A percentile compares a stretch with the other conserved stretches of the same genome.
phyloP scores from a whole-genome alignment of 352 stramenopile genomes.

The Aphanomyces stellatus region DNA sequence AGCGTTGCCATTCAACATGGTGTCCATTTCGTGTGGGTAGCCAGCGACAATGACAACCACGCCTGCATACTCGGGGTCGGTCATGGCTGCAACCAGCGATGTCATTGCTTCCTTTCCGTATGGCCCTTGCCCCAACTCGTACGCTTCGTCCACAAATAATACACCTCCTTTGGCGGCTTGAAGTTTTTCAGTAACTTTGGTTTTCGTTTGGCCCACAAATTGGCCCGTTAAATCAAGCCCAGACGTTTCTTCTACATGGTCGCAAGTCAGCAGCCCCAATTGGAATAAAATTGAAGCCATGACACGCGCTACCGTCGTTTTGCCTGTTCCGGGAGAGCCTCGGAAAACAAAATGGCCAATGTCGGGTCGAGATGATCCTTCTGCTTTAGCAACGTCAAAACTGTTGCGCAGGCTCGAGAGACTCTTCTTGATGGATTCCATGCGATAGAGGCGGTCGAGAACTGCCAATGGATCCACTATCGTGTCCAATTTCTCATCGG shows the following conservation, averaged over 20 bases:
- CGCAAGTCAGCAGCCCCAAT: conserved; percentile 84
- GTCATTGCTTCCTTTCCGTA: conserved; percentile 86
- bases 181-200: conserved; percentile 81
- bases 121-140: conserved; percentile 75
- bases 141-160: conserved; percentile 91
- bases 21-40: conserved; percentile 82
- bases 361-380: conserved; percentile 45
- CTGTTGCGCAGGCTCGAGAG: conserved; percentile 43
- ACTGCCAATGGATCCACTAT: conserved; percentile 34
- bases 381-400: conserved; percentile 53
- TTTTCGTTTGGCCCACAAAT: conserved; percentile 84
- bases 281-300: conserved; percentile 91
- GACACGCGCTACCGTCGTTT: conserved; percentile 85
- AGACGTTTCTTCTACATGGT: conserved; percentile 87
- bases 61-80: conserved; percentile 60
- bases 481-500: conserved; percentile 27
- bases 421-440: conserved; percentile 50
- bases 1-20: conserved; percentile 83
- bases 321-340: conserved; percentile 81
- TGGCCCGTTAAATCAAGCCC: conserved; percentile 82
- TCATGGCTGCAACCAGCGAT: conserved; percentile 85
- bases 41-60: conserved; percentile 88
- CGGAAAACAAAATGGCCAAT: conserved; percentile 84
- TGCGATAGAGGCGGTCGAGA: conserved; percentile 46
- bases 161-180: conserved; percentile 85